Evolutionary conservation across 495 filamentous ascomycete species (phyloP).

Genomic region (Pyrenula massariospora): DNA sequence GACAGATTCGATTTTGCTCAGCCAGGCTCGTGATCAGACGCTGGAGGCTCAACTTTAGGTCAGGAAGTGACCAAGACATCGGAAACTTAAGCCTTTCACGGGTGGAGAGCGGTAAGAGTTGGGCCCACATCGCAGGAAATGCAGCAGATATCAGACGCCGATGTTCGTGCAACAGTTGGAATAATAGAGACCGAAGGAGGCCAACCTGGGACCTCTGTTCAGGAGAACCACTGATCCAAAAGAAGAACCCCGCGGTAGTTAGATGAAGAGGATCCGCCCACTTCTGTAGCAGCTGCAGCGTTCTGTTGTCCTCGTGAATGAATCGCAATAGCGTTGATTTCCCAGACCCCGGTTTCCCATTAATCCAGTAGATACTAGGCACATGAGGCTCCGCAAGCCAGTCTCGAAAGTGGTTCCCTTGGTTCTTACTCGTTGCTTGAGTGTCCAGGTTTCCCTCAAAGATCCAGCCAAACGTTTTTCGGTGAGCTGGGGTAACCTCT

Average conservation of each 20-base stretch:
- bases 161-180: slow-evolving; percentile 11
- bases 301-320: slow-evolving; percentile 8
- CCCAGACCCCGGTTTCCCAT: slow-evolving; percentile 29
- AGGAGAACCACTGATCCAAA: slow-evolving; percentile 14
- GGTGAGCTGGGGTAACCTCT: slow-evolving; percentile 9
- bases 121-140: neutral
- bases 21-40: slow-evolving; percentile 32
- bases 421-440: neutral
- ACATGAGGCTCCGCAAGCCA: slow-evolving; percentile 7
- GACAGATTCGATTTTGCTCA: slow-evolving; percentile 54
- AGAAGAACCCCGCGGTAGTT: slow-evolving; percentile 15
- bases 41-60: neutral
- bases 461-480: slow-evolving; percentile 17
- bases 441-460: slow-evolving; percentile 6
- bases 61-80: neutral
- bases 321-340: slow-evolving; percentile 35
- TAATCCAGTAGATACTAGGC: slow-evolving; percentile 23
- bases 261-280: slow-evolving; percentile 9
- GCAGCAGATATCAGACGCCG: neutral
- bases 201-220: slow-evolving; percentile 15
- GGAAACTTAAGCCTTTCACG: neutral
- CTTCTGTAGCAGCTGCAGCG: neutral
- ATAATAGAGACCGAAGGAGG: slow-evolving; percentile 17
- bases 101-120: slow-evolving; percentile 1
- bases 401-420: slow-evolving; percentile 1